A percentile compares a stretch with the other conserved stretches of the same genome.
phyloP scores from a whole-genome alignment of 768 basidiomycete genomes.

The Epithele typhae region DNA sequence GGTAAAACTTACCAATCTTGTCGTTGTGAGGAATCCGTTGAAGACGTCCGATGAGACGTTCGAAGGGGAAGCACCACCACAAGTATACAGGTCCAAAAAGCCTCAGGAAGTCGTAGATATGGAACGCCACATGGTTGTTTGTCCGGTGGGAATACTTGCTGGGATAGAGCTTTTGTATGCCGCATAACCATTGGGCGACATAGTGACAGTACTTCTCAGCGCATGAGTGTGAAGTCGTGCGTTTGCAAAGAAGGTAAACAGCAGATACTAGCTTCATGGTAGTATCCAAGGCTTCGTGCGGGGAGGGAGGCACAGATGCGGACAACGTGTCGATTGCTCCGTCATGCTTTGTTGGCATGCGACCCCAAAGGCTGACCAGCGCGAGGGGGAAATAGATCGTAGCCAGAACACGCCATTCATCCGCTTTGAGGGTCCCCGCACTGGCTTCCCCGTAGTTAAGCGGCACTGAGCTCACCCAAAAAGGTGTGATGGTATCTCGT shows the following conservation, averaged over 20 bases:
- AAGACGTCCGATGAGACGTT: constrained; percentile 21
- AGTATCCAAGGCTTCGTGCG: constrained; percentile 1
- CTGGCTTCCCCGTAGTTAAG: no score
- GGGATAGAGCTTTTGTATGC: constrained; percentile 10
- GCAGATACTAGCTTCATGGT: constrained; percentile 11
- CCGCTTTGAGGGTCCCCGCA: no score
- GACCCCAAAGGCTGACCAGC: no score
- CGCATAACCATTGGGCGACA: constrained; percentile 4
- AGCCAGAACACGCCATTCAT: no score
- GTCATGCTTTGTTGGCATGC: no score
- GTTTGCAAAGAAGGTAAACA: constrained; percentile 1
- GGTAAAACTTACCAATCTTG: constrained; percentile 14
- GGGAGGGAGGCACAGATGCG: background rate
- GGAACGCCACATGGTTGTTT: constrained; percentile 13
- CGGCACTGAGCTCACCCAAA: no score
- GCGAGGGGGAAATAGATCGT: no score
- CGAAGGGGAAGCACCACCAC: constrained; percentile 27
- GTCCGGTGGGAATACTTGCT: background rate
- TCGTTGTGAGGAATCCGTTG: constrained; percentile 22
- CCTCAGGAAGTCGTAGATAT: constrained; percentile 16
- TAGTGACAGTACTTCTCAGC: constrained; percentile 6
- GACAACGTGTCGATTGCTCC: no score
- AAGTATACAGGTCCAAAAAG: constrained; percentile 11
- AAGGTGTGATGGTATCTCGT: no score
- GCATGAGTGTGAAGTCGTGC: background rate